Base-by-base conservation (phyloP, 345 rosid genomes). In the Excoecaria agallocha region DNA sequence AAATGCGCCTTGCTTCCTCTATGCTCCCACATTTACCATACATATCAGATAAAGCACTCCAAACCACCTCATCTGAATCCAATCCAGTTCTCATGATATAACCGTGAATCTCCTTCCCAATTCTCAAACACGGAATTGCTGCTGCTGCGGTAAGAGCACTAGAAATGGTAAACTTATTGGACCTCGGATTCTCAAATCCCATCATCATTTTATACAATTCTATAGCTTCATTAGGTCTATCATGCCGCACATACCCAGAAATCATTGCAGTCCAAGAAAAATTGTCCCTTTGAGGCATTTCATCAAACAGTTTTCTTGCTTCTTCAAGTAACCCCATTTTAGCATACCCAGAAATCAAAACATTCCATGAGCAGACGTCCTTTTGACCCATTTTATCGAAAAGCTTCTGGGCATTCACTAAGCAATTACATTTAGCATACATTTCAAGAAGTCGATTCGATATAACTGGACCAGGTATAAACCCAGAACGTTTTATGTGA, bases 241-340 rank as follows among this genome's bases (percentile, higher is more conserved):
- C 75, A 37, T 80, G 85, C 57, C 88, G 83, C 74, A 74, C 91
- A 82, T 88, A 87, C 17, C 94, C 98, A 0, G 91, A 89, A 71
- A 94, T 87, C 90, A 94, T 90, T 0, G 92, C 93, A 0, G 90
- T 94, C 97, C 97, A 94, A 15, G 98, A 92, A 74, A 92, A 94
- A 62, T 89, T 84, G 76, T 92, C 97, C 76, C 89, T 85, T 46
- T 87, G 82, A 46, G 93, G 83, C 97, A 94, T 94, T 85, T 86
- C 85, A 83, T 94, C 93, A 39, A 94, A 94, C 84, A 90, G 6
- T 43, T 81, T 81, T 45, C 90, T 84, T 4, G 96, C 94, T 43
- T 89, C 82, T 3, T 82, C 75, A 38, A 94, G 66, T 69, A 77
- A 77, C 41, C 96, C 93, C 30, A 15, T 62, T 66, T 80, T 89